Evolutionary conservation across 2,329 filamentous ascomycete genomes (phyloP), one percentile per base, ranked within the genome.

Genomic region (Chaetomium globosum): DNA sequence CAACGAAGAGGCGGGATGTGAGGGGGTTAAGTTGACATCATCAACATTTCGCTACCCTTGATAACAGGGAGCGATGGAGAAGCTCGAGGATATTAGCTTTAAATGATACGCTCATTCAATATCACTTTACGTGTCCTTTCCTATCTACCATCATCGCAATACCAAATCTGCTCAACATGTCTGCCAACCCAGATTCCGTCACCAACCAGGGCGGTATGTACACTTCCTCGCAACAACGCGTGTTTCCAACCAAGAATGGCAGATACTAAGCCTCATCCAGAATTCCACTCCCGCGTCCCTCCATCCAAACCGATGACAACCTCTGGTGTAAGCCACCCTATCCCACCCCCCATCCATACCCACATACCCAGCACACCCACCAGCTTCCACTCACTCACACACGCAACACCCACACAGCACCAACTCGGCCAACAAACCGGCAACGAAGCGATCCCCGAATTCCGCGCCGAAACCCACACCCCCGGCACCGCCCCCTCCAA

Each of bases 401-500:
- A n/a, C 39, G 28, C 2, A 8, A 30, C 19, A 26, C 13, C 13
- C 16, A 21, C 8, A 7, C 70, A 90, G 87, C 89, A 92, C 76
- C 81, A 86, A 73, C 82, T 84, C 3, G 89, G 89, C 60, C 79
- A 82, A 70, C 82, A 85, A 67, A 82, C 86, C 64, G 84, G 84
- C 71, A 85, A 86, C 69, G 87, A 89, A 61, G 77, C 78, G 28
- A 73, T 77, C 13, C 86, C 86, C 23, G 88, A 90, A 72, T 92
- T 90, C 79, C 79, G 83, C 71, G 83, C 85, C 28, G 70, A 92
- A 74, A 82, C 81, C 1, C 77, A 87, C 43, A 82, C 87, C 0
- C 77, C 88, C 0, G 89, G 89, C 65, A 84, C 85, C 3, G 89
- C 89, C 0, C 89, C 89, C 2, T 66, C 66, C 16, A 74, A 79